Evolutionary conservation across 768 basidiomycete genomes (phyloP).

Genomic region (Coprinopsis sp.): DNA sequence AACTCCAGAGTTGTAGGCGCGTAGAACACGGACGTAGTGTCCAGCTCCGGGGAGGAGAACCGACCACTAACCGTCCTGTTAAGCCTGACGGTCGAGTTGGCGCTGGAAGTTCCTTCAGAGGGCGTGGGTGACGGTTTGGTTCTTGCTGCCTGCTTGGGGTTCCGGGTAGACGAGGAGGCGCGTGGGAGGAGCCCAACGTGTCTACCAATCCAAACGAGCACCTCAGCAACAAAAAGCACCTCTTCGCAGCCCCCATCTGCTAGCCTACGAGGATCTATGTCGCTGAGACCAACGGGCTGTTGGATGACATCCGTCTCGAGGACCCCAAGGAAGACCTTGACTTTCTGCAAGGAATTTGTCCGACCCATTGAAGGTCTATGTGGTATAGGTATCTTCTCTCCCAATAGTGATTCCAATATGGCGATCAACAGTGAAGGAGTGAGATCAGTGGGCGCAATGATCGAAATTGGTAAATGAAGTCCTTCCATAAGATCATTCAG

Average conservation of each 20-base stretch:
- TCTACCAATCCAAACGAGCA: constrained; percentile 67
- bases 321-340: constrained; percentile 74
- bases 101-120: not conserved
- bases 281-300: constrained; percentile 58
- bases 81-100: not conserved
- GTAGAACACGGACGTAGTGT: constrained; percentile 9
- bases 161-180: not conserved
- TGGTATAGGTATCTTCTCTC: constrained; percentile 46
- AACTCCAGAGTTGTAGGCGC: constrained; percentile 3
- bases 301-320: constrained; percentile 61
- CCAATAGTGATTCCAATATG: constrained; percentile 60
- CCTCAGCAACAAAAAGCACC: constrained; percentile 57
- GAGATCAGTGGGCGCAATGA: constrained; percentile 55
- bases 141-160: not conserved
- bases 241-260: constrained; percentile 65
- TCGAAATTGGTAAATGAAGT: constrained; percentile 40
- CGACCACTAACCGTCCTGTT: not conserved
- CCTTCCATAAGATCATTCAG: constrained; percentile 45
- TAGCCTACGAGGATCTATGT: constrained; percentile 59
- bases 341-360: constrained; percentile 39
- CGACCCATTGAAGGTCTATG: constrained; percentile 19
- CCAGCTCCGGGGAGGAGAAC: constrained; percentile 5
- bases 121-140: not conserved
- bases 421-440: constrained; percentile 69
- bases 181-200: constrained; percentile 29